Conservation (phyloP, 805 yeast genomes). For the Kockiozyma suomiensis region DNA sequence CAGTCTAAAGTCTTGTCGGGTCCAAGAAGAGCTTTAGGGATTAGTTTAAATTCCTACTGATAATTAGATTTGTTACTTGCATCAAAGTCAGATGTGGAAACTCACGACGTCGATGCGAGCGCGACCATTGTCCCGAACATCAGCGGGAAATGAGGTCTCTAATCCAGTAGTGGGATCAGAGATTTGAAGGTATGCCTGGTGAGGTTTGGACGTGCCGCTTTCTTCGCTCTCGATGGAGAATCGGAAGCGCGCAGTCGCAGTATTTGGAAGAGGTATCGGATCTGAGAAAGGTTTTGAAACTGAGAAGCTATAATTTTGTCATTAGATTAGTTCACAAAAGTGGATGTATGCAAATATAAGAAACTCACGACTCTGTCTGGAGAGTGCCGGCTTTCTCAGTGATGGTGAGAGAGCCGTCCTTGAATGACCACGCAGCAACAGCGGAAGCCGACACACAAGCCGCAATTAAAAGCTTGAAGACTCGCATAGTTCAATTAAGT, state of each 20-base stretch:
- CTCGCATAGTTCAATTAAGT: background rate
- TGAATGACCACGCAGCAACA: slow-evolving; percentile 29
- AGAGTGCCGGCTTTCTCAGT: slow-evolving; percentile 32
- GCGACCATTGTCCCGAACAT: slow-evolving; percentile 42
- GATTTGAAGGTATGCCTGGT: slow-evolving; percentile 38
- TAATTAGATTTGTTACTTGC: background rate
- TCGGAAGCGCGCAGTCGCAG: slow-evolving; percentile 23
- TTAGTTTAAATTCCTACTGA: slow-evolving; percentile 32
- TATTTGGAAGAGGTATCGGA: slow-evolving; percentile 9
- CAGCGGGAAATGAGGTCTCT: slow-evolving; percentile 38
- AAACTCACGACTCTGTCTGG: slow-evolving; percentile 17
- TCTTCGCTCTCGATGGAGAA: slow-evolving; percentile 13
- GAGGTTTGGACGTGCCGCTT: slow-evolving; percentile 29
- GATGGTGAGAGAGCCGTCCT: slow-evolving; percentile 29
- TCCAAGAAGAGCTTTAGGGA: slow-evolving; percentile 41
- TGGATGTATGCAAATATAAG: background rate
- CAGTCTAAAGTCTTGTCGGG: slow-evolving; percentile 36
- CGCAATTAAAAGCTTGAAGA: background rate
- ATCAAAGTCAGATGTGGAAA: too few species aligned
- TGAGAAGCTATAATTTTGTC: slow-evolving; percentile 12
- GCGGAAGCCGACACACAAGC: slow-evolving; percentile 2
- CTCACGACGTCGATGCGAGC: slow-evolving; percentile 41
- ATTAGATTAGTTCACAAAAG: background rate
- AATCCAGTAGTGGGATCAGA: slow-evolving; percentile 36
- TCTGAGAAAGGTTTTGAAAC: background rate